Percentiles rank a stretch among this genome's conserved stretches.
Evolutionary conservation across 169 alveolate genomes (phyloP).

Genomic region (Babesia bovis): DNA sequence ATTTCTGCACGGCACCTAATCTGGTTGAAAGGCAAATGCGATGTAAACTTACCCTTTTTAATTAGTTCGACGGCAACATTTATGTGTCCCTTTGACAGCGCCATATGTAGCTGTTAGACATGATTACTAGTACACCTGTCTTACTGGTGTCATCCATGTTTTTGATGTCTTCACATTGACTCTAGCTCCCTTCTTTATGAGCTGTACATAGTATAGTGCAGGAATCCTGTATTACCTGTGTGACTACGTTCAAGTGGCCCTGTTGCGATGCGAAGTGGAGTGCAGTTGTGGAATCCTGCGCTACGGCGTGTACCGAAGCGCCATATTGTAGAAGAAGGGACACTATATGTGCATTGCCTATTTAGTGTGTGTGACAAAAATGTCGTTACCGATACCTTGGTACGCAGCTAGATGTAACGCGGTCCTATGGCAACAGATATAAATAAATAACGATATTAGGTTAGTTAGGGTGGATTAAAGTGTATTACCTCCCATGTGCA

Average conservation of each 20-base stretch:
- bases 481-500: constrained; percentile 21
- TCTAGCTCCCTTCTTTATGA: constrained; percentile 31
- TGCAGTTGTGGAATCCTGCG: constrained; percentile 58
- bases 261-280: constrained; percentile 64
- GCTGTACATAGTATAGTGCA: neutral
- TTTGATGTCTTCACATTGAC: constrained; percentile 44
- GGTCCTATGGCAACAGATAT: constrained; percentile 36
- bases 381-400: constrained; percentile 17
- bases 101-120: constrained; percentile 48
- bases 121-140: neutral
- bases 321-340: constrained; percentile 42
- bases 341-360: constrained; percentile 29
- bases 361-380: constrained; percentile 3
- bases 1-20: constrained; percentile 51
- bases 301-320: constrained; percentile 38
- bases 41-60: constrained; percentile 19
- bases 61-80: constrained; percentile 41
- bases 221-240: neutral
- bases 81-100: constrained; percentile 53
- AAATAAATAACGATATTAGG: neutral
- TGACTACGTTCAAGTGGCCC: constrained; percentile 42
- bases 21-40: neutral
- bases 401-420: constrained; percentile 65
- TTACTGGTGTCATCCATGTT: constrained; percentile 61
- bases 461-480: neutral